Evolutionary conservation across 495 filamentous ascomycete species (phyloP), one percentile per base, ranked within the genome.

Genomic region (Aspergillus ostianus): DNA sequence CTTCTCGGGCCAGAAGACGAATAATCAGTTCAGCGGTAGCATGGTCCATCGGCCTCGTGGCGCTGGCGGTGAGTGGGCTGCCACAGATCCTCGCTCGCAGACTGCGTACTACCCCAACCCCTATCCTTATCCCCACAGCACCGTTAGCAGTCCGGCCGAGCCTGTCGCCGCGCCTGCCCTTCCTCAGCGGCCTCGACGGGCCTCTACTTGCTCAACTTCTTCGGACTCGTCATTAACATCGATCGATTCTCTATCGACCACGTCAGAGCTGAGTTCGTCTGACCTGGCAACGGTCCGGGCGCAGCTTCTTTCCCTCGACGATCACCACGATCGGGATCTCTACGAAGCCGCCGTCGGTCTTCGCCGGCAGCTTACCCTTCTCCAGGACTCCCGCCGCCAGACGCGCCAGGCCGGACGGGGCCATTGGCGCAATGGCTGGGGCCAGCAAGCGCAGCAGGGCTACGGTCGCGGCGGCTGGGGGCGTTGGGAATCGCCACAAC

Each of bases 181-280:
- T 45, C 12, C 56, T 2, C 66, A 70, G 50, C 69, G 56, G 18
- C 32, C 69, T 20, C 73, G 76, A 2, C 65, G 77, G n/a, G 55
- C 47, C 17, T 80, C 77, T 0, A 56, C 67, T n/a, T 63, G 54
- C 50, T 80, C 77, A 2, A 58, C 55, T 13, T 68, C 74, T 9
- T 78, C 77, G n/a, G 69, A 72, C 8, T 68, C 69, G 5, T 78
- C 77, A 0, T 60, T 78, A 8, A 72, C 72, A 52, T 80, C 77
- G 2, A 73, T 80, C 47, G 73, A 78, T 41, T 72, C 76, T 18
- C 52, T 78, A 8, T 76, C 73, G 18, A 77, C 76, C 13, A 73
- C 73, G 3, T 78, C 76, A 8, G 76, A 78, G 10, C 69, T 80
- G 27, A 67, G 64, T 53, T 64, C 73, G 10, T 73, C 75, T 6